Evolutionary conservation across 805 yeast genomes (phyloP).

Genomic region (Lachancea thermotolerans): DNA sequence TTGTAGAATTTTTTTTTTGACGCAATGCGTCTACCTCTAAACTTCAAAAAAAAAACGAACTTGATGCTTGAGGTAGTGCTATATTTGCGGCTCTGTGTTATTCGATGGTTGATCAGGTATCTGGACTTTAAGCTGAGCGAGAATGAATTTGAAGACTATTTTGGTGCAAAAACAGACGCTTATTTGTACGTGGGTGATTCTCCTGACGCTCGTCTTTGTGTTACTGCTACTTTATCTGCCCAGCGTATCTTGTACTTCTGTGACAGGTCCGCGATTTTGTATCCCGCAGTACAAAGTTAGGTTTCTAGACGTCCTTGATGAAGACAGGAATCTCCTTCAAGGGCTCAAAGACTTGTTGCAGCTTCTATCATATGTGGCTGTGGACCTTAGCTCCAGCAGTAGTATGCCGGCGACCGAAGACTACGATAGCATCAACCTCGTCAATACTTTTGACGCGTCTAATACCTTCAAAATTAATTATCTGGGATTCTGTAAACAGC

Average conservation of each 20-base stretch:
- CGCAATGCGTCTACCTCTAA: background rate
- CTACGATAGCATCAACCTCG: slow-evolving; percentile 25
- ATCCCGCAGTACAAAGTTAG: slow-evolving; percentile 25
- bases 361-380: slow-evolving; percentile 25
- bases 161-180: background rate
- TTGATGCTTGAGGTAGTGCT: too few species aligned
- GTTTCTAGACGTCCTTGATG: slow-evolving; percentile 18
- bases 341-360: slow-evolving; percentile 23
- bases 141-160: too few species aligned
- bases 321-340: slow-evolving; percentile 19
- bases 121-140: too few species aligned
- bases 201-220: background rate
- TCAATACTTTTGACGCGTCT: slow-evolving; percentile 20
- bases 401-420: background rate
- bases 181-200: slow-evolving; percentile 1
- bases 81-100: too few species aligned
- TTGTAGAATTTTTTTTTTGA: background rate
- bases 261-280: slow-evolving; percentile 14
- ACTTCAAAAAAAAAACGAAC: background rate
- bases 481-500: slow-evolving; percentile 27
- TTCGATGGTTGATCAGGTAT: background rate
- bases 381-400: slow-evolving; percentile 17
- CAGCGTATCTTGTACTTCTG: slow-evolving; percentile 19
- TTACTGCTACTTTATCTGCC: slow-evolving; percentile 16
- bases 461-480: slow-evolving; percentile 21